Base-by-base conservation (phyloP, 2,329 filamentous ascomycete genomes). In the Diatrype stigma region DNA sequence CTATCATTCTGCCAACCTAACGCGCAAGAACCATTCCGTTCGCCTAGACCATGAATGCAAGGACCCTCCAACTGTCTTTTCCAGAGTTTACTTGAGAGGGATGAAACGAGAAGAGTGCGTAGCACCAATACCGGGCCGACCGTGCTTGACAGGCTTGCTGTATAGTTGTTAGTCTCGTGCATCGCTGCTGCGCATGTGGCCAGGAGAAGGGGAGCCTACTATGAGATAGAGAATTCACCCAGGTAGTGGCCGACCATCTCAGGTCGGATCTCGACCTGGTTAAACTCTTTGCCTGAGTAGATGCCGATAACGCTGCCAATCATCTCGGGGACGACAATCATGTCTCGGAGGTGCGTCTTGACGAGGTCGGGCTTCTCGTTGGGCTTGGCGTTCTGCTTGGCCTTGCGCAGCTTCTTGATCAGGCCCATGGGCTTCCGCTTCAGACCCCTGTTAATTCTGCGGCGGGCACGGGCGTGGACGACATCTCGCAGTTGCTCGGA, bases 101-200 rank as follows among this genome's bases (percentile, higher is more conserved):
- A 99, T 99, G 89, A 99, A 99, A 87, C 94, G 91, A 78, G 94
- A 99, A 82, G 93, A 97, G 89, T 99, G 92, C 69, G 94, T 99
- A 72, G 94, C 94, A 95, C 94, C 94, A 73, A 99, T 99, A 97
- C 94, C 94, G 73, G 94, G 94, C 79, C 94, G 85, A 86, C 94
- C 94, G 89, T 99, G 94, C 90, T 97, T 99, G 87, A 99, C 94
- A 72, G 94, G 94, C 82, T 92, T 92, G 90, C 91, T 96, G 70
- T 72, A 54, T 38, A 59, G 51, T 63, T 67, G 77, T 89, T 74
- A 87, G 83, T 59, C 55, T 46, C 34, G 47, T 49, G 16, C 40
- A 32, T 17, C 19, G 44, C 35, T 23, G 21, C 17, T 42, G 21
- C 30, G 3, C 11, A 34, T 5, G 35, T 30, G 11, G 6, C 16